phyloP scores from a whole-genome alignment of 2,329 filamentous ascomycete genomes.

The Colletotrichum sp. region DNA sequence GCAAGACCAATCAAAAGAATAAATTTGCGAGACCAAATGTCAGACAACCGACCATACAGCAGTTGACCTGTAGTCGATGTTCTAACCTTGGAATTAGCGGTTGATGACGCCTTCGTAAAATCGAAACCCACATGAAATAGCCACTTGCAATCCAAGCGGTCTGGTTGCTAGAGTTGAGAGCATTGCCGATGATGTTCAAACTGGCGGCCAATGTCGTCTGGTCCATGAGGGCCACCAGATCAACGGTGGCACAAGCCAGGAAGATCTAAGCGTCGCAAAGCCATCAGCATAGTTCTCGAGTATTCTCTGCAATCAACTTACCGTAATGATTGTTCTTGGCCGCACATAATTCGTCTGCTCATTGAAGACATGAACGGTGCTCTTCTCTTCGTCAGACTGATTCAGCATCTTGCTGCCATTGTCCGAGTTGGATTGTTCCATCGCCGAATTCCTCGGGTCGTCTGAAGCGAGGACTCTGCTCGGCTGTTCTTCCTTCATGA shows the following conservation, averaged over 20 bases:
- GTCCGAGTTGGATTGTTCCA: conserved; percentile 1
- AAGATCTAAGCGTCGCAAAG: conserved; percentile 50
- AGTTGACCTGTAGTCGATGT: conserved; percentile 53
- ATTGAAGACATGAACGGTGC: conserved; percentile 44
- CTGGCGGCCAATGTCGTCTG: conserved; percentile 62
- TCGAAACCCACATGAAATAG: conserved; percentile 55
- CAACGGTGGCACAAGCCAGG: conserved; percentile 59
- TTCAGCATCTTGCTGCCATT: conserved; percentile 13
- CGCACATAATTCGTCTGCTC: conserved; percentile 63
- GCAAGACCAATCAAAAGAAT: conserved; percentile 41
- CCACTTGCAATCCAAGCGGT: conserved; percentile 60
- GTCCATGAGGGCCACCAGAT: conserved; percentile 61
- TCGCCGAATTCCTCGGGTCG: not conserved
- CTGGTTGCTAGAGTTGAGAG: conserved; percentile 52
- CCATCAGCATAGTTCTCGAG: too few relatives aligned
- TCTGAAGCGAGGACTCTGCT: not conserved
- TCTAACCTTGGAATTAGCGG: conserved; percentile 23
- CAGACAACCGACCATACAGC: conserved; percentile 49
- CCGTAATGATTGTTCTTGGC: conserved; percentile 54
- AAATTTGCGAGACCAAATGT: conserved; percentile 51
- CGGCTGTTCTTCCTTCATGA: not conserved
- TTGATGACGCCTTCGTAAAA: not conserved
- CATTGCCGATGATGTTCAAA: conserved; percentile 58
- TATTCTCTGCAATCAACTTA: conserved; percentile 24
- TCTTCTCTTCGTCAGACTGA: conserved; percentile 22